These are phyloP conservation scores for Fusarium sp. DNA, from an alignment of 2,329 filamentous ascomycete species.

Conservation along the genomic window DNA sequence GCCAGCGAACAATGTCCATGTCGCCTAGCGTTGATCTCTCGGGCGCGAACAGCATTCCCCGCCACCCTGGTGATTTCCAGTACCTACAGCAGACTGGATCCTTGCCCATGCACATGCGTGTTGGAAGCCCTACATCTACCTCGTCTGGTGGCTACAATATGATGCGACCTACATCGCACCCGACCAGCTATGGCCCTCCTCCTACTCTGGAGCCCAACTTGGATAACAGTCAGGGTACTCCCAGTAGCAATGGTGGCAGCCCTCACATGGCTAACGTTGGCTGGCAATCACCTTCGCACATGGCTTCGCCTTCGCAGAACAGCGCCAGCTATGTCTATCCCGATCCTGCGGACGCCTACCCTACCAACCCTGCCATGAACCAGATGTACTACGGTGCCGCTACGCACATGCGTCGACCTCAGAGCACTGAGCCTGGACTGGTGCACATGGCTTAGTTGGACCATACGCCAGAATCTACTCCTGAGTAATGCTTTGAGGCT, in stretches of 20 bases:
- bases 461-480: constrained; percentile 23
- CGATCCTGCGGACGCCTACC: constrained; percentile 78
- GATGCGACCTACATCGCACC: constrained; percentile 85
- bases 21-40: constrained; percentile 83
- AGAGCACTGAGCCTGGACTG: constrained; percentile 75
- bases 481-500: constrained; percentile 16
- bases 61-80: constrained; percentile 71
- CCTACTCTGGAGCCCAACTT: constrained; percentile 87
- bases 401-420: constrained; percentile 73
- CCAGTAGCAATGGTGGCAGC: constrained; percentile 79
- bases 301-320: constrained; percentile 75
- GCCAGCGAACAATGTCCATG: constrained; percentile 81
- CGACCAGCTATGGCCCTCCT: constrained; percentile 82
- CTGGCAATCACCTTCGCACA: constrained; percentile 88
- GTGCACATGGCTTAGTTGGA: constrained; percentile 55
- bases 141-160: constrained; percentile 67
- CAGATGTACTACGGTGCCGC: constrained; percentile 80
- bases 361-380: constrained; percentile 67
- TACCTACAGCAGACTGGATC: constrained; percentile 80
- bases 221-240: constrained; percentile 76
- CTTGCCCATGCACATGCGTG: constrained; percentile 84
- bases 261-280: constrained; percentile 85
- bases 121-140: constrained; percentile 76
- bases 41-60: constrained; percentile 73
- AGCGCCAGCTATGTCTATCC: constrained; percentile 79